Evolutionary conservation across 2,329 filamentous ascomycete genomes (phyloP).

Genomic region (Colletotrichum musicola): DNA sequence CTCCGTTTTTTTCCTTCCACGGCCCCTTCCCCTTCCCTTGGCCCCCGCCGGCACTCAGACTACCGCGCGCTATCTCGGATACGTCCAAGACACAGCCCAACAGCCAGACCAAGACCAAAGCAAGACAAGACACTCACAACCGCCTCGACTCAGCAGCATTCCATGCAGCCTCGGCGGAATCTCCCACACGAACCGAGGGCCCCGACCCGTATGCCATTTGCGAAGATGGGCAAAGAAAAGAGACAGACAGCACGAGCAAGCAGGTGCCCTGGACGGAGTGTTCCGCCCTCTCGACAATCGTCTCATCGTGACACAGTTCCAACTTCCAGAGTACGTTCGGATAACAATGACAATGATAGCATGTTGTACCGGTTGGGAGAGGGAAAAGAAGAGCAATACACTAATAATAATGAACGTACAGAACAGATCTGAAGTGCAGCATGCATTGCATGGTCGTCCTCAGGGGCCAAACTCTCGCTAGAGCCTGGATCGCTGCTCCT

Average conservation of each 20-base stretch:
- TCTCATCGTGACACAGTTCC: background rate
- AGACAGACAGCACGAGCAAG: too few species aligned
- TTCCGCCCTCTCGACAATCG: too few species aligned
- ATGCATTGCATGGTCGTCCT: conserved; percentile 16
- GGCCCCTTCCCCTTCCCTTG: conserved; percentile 7
- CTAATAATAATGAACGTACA: too few species aligned
- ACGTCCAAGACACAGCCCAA: conserved; percentile 22
- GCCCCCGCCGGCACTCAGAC: conserved; percentile 20
- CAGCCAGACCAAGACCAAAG: background rate
- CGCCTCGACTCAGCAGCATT: conserved; percentile 30
- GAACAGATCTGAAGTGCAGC: conserved; percentile 14
- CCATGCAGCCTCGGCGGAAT: conserved; percentile 12
- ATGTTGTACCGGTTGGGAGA: too few species aligned
- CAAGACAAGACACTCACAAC: conserved; percentile 19
- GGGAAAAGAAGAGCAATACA: too few species aligned
- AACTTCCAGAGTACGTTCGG: too few species aligned
- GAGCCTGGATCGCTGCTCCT: conserved; percentile 23
- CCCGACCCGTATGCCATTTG: background rate
- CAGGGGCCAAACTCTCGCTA: conserved; percentile 29
- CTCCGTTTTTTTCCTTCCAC: conserved; percentile 6
- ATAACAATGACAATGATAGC: too few species aligned
- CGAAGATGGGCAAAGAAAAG: too few species aligned
- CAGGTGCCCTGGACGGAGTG: too few species aligned
- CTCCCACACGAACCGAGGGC: conserved; percentile 2
- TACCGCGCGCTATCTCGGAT: conserved; percentile 25